Evolutionary conservation across 2,329 filamentous ascomycete genomes (phyloP).

Genomic region (Fusarium austroafricanum): DNA sequence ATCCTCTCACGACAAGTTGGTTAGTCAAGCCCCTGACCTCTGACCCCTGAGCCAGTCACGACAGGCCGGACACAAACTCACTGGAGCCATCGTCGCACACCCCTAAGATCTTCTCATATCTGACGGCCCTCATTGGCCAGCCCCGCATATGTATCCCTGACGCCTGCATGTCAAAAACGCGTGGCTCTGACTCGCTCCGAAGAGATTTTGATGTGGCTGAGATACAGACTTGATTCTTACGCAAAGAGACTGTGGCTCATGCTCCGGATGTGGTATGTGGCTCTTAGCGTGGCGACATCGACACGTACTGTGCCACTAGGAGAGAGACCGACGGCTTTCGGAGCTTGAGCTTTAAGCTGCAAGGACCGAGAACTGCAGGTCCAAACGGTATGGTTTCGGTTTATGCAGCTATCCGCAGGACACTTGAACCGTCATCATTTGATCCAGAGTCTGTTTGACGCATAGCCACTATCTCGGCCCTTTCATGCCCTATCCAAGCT

Average conservation of each 20-base stretch:
- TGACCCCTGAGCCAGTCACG: conserved; percentile 32
- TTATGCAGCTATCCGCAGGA: conserved; percentile 20
- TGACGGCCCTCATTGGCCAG: conserved; percentile 26
- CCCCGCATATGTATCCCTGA: conserved; percentile 35
- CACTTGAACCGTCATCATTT: conserved; percentile 22
- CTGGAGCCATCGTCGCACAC: conserved; percentile 26
- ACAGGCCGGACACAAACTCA: conserved; percentile 18
- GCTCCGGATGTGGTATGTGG: conserved; percentile 9
- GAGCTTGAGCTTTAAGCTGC: neutral
- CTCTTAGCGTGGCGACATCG: conserved; percentile 24
- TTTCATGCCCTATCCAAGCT: conserved; percentile 10
- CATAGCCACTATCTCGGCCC: conserved; percentile 17
- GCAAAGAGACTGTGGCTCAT: conserved; percentile 23
- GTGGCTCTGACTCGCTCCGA: conserved; percentile 36
- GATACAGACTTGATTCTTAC: neutral
- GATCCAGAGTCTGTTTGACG: conserved; percentile 1
- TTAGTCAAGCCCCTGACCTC: conserved; percentile 25
- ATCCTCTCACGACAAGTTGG: conserved; percentile 13
- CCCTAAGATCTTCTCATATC: conserved; percentile 12
- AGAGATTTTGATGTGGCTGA: conserved; percentile 35
- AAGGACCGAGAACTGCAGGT: neutral
- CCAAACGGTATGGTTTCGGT: conserved; percentile 25
- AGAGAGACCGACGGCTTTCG: conserved; percentile 21
- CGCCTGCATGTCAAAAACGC: conserved; percentile 39
- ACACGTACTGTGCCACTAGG: no score